Evolutionary conservation across 352 stramenopile species (phyloP).

Genomic region (Phytophthora podocarpi): DNA sequence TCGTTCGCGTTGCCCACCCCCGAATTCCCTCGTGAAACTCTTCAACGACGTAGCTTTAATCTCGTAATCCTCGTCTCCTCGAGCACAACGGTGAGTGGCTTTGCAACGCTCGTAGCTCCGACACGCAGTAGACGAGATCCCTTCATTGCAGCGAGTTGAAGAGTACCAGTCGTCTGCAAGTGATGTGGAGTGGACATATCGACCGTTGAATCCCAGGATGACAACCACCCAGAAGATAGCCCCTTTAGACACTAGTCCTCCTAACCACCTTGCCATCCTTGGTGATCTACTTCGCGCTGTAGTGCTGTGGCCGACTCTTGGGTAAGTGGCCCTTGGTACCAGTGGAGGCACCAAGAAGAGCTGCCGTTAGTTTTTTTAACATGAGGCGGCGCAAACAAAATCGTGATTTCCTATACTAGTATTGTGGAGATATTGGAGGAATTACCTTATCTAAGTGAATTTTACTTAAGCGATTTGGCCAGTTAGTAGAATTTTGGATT

Average conservation of each 20-base stretch:
- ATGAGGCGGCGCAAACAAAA: too few relatives aligned
- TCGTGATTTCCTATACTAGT: too few relatives aligned
- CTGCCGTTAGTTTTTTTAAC: too few relatives aligned
- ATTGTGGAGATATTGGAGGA: too few relatives aligned
- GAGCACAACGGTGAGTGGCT: constrained; percentile 91
- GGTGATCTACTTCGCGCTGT: too few relatives aligned
- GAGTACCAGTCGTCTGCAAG: constrained; percentile 60
- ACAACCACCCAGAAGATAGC: constrained; percentile 5
- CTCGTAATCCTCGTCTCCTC: constrained; percentile 91
- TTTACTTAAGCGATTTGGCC: too few relatives aligned
- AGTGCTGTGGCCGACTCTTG: background rate
- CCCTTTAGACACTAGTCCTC: background rate
- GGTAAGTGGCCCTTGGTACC: too few relatives aligned
- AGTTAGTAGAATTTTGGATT: too few relatives aligned
- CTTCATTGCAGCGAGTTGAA: constrained; percentile 64
- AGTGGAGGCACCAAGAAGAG: too few relatives aligned
- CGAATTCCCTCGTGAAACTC: constrained; percentile 89
- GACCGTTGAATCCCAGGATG: background rate
- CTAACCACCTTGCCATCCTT: background rate
- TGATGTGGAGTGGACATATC: background rate
- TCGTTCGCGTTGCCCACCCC: constrained; percentile 62
- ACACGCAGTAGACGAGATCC: constrained; percentile 45
- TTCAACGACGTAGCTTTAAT: constrained; percentile 60
- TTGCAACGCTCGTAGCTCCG: constrained; percentile 94
- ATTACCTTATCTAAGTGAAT: too few relatives aligned